phyloP scores from a whole-genome alignment of 2,329 filamentous ascomycete species.

The Niveomyces coronatus region DNA sequence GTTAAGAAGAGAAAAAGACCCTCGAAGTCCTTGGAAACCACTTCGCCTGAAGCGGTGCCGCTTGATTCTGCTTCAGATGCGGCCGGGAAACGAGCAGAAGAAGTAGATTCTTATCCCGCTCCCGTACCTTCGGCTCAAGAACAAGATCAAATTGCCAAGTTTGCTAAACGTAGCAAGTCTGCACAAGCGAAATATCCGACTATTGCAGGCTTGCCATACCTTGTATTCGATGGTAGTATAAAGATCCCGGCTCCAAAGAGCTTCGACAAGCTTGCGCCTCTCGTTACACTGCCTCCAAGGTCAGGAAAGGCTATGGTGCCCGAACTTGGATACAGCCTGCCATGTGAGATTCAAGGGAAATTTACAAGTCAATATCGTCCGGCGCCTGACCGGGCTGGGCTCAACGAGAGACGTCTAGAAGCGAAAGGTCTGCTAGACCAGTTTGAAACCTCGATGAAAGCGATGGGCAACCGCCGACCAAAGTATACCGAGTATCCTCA shows the following conservation, averaged over 20 bases:
- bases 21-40: constrained; percentile 1
- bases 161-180: constrained; percentile 26
- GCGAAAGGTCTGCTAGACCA: constrained; percentile 29
- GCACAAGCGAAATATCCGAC: constrained; percentile 28
- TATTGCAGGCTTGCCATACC: constrained; percentile 28
- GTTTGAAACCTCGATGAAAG: constrained; percentile 31
- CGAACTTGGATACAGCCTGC: constrained; percentile 27
- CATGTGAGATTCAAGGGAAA: constrained; percentile 33
- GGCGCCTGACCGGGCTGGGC: constrained; percentile 26
- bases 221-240: constrained; percentile 27
- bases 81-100: constrained; percentile 23
- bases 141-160: constrained; percentile 25
- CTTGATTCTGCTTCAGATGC: constrained; percentile 21
- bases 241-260: constrained; percentile 34
- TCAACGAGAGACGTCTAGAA: constrained; percentile 32
- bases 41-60: constrained; percentile 13
- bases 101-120: constrained; percentile 21
- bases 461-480: constrained; percentile 31
- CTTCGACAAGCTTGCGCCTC: constrained; percentile 33
- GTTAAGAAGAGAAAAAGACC: constrained; percentile 8
- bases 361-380: constrained; percentile 33
- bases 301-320: constrained; percentile 29
- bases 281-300: constrained; percentile 30
- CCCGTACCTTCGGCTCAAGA: constrained; percentile 25
- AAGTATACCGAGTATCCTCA: constrained; percentile 38